These are phyloP conservation scores for Trichoderma cornu-damae DNA, from an alignment of 2,329 filamentous ascomycete species.

Conservation along the genomic window DNA sequence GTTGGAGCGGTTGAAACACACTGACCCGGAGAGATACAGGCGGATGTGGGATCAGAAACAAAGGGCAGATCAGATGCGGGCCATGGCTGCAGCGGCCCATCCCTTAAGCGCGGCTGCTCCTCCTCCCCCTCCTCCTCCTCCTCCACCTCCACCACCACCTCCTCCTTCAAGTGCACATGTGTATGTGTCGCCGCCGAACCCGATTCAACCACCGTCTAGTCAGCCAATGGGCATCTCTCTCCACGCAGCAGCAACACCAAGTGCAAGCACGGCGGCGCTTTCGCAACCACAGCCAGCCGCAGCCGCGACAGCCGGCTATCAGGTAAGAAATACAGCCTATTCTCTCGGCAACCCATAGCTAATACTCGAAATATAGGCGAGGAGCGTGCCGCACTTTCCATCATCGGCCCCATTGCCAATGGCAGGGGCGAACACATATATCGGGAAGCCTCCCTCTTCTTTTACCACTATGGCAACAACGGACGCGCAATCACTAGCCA, in stretches of 20 bases:
- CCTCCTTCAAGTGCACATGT: neutral
- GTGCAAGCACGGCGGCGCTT: neutral
- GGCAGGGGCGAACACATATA: conserved; percentile 35
- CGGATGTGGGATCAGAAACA: conserved; percentile 20
- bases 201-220: neutral
- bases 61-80: conserved; percentile 5
- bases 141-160: no score
- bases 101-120: no score
- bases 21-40: conserved; percentile 32
- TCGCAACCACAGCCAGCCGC: neutral
- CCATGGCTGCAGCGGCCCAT: neutral
- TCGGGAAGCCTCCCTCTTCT: conserved; percentile 24
- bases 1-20: conserved; percentile 32
- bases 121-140: no score
- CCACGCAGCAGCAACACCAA: neutral
- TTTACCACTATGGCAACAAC: neutral
- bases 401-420: conserved; percentile 31
- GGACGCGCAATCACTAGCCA: neutral
- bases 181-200: neutral
- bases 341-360: neutral
- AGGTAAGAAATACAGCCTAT: neutral
- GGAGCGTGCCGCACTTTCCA: neutral
- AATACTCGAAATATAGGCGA: neutral
- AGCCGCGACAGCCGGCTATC: neutral
- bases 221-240: neutral